A percentile compares a stretch with the other conserved stretches of the same genome.
phyloP scores from a whole-genome alignment of 2,329 filamentous ascomycete species.

The Phyllosticta paracitricarpa region DNA sequence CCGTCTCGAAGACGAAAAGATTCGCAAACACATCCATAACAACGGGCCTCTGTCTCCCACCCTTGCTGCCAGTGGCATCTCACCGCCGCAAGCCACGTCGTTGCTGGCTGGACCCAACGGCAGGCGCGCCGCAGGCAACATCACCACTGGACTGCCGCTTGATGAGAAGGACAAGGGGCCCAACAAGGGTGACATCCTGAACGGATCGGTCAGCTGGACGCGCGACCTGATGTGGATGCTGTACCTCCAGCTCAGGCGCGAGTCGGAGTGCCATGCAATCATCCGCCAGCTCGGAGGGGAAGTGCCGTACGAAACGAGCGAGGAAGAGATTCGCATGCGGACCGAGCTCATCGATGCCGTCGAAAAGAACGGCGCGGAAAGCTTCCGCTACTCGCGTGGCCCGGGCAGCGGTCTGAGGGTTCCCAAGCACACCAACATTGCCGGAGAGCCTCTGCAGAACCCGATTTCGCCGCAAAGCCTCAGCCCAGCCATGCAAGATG shows the following conservation, averaged over 20 bases:
- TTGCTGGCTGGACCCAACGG: slow-evolving; percentile 77
- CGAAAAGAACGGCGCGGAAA: slow-evolving; percentile 63
- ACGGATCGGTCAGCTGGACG: slow-evolving; percentile 94
- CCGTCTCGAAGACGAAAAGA: slow-evolving; percentile 91
- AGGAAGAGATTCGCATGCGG: slow-evolving; percentile 93
- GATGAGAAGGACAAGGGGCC: slow-evolving; percentile 98
- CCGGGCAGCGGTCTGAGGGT: slow-evolving; percentile 81
- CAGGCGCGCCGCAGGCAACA: slow-evolving; percentile 71
- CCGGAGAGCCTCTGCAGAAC: slow-evolving; percentile 60
- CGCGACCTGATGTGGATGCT: slow-evolving; percentile 97
- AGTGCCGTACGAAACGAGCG: slow-evolving; percentile 44
- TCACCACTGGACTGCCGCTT: slow-evolving; percentile 82
- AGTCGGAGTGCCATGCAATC: slow-evolving; percentile 69
- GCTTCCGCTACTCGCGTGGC: slow-evolving; percentile 76
- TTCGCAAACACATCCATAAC: slow-evolving; percentile 87
- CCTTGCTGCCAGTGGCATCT: slow-evolving; percentile 58
- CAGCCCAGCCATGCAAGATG: slow-evolving; percentile 49
- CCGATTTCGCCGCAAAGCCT: slow-evolving; percentile 49
- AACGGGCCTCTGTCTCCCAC: slow-evolving; percentile 83
- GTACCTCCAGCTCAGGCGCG: slow-evolving; percentile 77
- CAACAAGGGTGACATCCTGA: slow-evolving; percentile 97
- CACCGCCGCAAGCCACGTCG: slow-evolving; percentile 70
- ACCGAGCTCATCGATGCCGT: slow-evolving; percentile 83
- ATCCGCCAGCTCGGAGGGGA: slow-evolving; percentile 40
- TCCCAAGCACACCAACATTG: slow-evolving; percentile 84